These are phyloP conservation scores for Intubia oerlemansii DNA, from an alignment of 2,329 filamentous ascomycete species.

Conservation along the genomic window DNA sequence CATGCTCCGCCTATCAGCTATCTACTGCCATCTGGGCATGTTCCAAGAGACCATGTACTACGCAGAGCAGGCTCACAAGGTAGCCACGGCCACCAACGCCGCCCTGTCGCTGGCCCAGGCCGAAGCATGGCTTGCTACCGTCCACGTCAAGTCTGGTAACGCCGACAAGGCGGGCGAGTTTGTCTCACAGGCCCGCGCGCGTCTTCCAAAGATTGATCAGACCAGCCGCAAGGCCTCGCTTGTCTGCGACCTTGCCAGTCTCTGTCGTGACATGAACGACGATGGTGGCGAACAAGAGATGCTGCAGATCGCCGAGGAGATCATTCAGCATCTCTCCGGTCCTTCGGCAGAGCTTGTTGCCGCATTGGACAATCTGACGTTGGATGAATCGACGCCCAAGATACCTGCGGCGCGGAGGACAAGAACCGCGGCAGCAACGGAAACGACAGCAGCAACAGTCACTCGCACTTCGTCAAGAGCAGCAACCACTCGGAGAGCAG, in stretches of 20 bases:
- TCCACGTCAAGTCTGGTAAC: slow-evolving; percentile 36
- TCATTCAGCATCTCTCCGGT: slow-evolving; percentile 1
- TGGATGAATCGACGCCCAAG: no score
- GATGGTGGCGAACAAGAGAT: slow-evolving; percentile 20
- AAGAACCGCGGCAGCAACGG: no score
- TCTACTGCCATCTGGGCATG: slow-evolving; percentile 70
- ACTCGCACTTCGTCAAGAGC: no score
- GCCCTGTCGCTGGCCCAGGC: slow-evolving; percentile 33
- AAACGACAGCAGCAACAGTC: no score
- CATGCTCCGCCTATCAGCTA: slow-evolving; percentile 49
- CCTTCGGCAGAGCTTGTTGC: no score
- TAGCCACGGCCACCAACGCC: slow-evolving; percentile 48
- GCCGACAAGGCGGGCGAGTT: slow-evolving; percentile 33
- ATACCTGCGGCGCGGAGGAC: background rate
- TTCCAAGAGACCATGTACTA: slow-evolving; percentile 80
- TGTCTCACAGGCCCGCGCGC: slow-evolving; percentile 29
- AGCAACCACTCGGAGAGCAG: no score
- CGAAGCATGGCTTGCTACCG: slow-evolving; percentile 29
- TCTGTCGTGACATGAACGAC: slow-evolving; percentile 29
- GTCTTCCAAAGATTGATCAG: slow-evolving; percentile 24
- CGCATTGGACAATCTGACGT: no score
- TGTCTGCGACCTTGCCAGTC: slow-evolving; percentile 31
- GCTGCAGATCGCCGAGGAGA: slow-evolving; percentile 26
- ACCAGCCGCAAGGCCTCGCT: slow-evolving; percentile 23
- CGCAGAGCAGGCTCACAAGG: slow-evolving; percentile 60